Conservation (phyloP, 805 yeast species). For the Monosporozyma aerobia region DNA sequence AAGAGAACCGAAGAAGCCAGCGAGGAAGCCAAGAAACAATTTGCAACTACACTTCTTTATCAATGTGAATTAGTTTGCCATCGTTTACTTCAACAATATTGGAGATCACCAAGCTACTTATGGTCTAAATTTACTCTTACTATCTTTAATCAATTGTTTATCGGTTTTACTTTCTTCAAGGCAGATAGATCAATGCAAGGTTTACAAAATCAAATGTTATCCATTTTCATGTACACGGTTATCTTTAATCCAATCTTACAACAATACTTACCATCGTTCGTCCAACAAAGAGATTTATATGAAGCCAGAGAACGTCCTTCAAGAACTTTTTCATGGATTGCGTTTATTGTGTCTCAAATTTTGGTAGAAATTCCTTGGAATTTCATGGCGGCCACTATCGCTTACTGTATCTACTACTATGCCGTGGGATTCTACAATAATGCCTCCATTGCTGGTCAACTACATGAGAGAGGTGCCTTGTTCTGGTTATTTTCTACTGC, state of each 20-base stretch:
- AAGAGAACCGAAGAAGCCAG: constrained; percentile 28
- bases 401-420: constrained; percentile 57
- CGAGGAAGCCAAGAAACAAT: constrained; percentile 30
- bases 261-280: constrained; percentile 56
- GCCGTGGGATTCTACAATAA: constrained; percentile 63
- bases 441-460: constrained; percentile 43
- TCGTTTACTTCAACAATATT: constrained; percentile 55
- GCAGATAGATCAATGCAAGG: constrained; percentile 57
- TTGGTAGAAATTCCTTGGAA: constrained; percentile 63
- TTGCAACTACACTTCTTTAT: constrained; percentile 34
- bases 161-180: constrained; percentile 67
- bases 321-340: constrained; percentile 58
- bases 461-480: constrained; percentile 47
- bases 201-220: constrained; percentile 74
- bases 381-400: constrained; percentile 49
- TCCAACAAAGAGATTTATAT: constrained; percentile 53
- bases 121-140: constrained; percentile 53
- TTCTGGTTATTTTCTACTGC: constrained; percentile 38
- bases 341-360: constrained; percentile 54
- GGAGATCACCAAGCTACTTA: constrained; percentile 57
- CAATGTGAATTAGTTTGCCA: constrained; percentile 40
- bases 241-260: constrained; percentile 48
- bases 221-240: constrained; percentile 59
- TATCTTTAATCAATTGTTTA: constrained; percentile 48
- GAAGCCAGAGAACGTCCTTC: constrained; percentile 71